Base-by-base conservation (phyloP, 208 protist genomes). In the Acanthamoeba castellanii region DNA sequence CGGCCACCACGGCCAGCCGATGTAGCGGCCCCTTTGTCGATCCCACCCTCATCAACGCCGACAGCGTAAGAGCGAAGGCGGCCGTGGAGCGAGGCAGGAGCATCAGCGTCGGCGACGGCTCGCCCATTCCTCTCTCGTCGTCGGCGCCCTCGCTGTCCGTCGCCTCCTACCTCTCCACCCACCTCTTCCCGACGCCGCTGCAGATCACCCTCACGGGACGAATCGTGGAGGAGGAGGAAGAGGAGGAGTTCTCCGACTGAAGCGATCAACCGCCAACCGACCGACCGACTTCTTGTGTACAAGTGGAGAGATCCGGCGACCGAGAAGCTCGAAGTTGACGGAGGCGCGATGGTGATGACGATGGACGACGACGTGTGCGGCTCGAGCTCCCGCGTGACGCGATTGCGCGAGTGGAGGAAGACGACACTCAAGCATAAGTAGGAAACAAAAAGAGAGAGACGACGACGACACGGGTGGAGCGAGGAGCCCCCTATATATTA, bases 31-130 rank as follows among this genome's bases (percentile, higher is more conserved):
- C 66, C 66, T 74, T 37, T 25, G 32, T 74, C 66, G 66, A 74
- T n/a, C 66, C 66, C 66, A 74, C 66, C n/a, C 66, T 74, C 32
- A 74, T 74, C 66, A 74, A 34, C 66, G 66, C 66, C 66, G 66
- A 74, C 25, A n/a, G 66, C 25, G 66, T 74, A n/a, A 74, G 32
- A 34, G 32, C 66, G 25, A 34, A 74, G 66, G n/a, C n/a, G 32
- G 66, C n/a, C 32, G 66, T 37, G n/a, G 32, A 74, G 66, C 13
- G 66, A n/a, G 32, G n/a, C 9, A 74, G 66, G n/a, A 74, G 66
- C 66, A 74, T 11, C 66, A 74, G 66, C 66, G 25, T 34, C 66
- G 66, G 66, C 11, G 32, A 74, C 25, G 61, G 25, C 66, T 74
- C 25, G 13, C 66, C 52, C 18, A 5, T 20, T 57, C 13, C 25